Evolutionary conservation across 164 flowering plant genomes (phyloP).

Genomic region (Kingdonia uniflora): DNA sequence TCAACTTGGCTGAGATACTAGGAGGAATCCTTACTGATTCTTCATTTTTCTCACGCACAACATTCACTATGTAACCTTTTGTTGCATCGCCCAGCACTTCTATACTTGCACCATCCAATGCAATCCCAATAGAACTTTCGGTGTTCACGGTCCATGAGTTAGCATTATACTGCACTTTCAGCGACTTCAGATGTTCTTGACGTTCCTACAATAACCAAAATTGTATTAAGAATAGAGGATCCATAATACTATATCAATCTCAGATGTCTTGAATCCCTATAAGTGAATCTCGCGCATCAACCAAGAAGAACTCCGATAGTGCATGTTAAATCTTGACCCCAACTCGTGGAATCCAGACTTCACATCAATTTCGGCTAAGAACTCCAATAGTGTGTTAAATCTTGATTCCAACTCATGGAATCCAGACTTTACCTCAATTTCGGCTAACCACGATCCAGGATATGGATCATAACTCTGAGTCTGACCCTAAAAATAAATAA

Average conservation of each 20-base stretch:
- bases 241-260: neutral
- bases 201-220: conserved; percentile 54
- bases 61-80: conserved; percentile 84
- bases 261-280: no score
- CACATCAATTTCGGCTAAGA: no score
- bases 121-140: conserved; percentile 25
- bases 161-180: conserved; percentile 55
- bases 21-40: conserved; percentile 83
- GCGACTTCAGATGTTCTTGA: conserved; percentile 83
- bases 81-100: conserved; percentile 74
- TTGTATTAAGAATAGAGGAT: neutral
- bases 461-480: no score
- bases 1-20: conserved; percentile 80
- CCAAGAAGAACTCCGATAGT: no score
- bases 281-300: no score
- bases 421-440: no score
- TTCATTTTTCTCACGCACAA: conserved; percentile 86
- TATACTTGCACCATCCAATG: conserved; percentile 39
- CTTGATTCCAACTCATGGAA: no score
- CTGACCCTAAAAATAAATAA: conserved; percentile 1
- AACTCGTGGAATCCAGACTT: no score
- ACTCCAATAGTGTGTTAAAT: no score
- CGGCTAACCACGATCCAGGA: no score
- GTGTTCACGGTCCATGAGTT: conserved; percentile 35
- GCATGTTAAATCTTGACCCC: no score